Conservation (phyloP, 2,329 filamentous ascomycete genomes). For the Fusarium penzigii region DNA sequence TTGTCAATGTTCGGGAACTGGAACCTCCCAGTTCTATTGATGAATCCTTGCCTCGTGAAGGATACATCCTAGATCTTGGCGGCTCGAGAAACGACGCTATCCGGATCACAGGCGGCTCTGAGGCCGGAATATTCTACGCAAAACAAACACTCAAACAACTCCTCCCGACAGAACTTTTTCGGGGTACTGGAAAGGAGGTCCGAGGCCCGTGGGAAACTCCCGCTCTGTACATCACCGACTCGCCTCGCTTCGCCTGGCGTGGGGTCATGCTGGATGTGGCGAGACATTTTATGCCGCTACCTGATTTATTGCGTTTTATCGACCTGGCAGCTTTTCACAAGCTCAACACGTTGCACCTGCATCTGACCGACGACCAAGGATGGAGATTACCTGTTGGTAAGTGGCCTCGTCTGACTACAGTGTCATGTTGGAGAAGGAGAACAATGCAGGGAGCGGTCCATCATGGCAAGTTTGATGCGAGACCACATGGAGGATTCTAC, state of each 20-base stretch:
- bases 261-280: conserved; percentile 23
- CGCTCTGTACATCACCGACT: conserved; percentile 10
- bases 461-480: conserved; percentile 8
- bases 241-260: conserved; percentile 18
- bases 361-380: conserved; percentile 20
- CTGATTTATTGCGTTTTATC: conserved; percentile 19
- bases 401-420: conserved; percentile 13
- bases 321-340: conserved; percentile 17
- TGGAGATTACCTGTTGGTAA: conserved; percentile 14
- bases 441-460: conserved; percentile 12
- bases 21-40: conserved; percentile 1
- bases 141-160: conserved; percentile 17
- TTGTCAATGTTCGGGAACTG: neutral
- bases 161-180: conserved; percentile 6
- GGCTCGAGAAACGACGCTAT: neutral
- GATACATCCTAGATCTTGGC: conserved; percentile 6
- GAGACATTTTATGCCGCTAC: conserved; percentile 20
- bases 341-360: conserved; percentile 15
- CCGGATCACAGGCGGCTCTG: conserved; percentile 3
- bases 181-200: neutral
- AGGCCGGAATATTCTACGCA: conserved; percentile 11
- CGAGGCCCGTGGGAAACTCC: conserved; percentile 11
- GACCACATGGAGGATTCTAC: conserved; percentile 18
- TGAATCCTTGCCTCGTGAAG: conserved; percentile 1
- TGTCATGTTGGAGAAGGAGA: conserved; percentile 13